phyloP scores from a whole-genome alignment of 805 yeast species.

The Candida gorgasii region DNA sequence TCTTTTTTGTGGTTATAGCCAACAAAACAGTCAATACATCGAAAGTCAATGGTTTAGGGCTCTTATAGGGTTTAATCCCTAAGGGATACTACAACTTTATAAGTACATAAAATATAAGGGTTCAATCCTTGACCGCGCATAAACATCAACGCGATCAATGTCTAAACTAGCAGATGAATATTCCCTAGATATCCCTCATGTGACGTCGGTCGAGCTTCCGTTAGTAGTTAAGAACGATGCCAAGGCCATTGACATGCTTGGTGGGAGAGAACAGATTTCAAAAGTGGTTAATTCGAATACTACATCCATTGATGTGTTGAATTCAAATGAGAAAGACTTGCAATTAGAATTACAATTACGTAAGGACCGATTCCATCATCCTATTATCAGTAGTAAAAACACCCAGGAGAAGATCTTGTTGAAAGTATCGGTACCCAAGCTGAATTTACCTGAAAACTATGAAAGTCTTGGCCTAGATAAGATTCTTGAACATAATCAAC shows the following conservation, averaged over 20 bases:
- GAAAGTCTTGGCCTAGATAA: constrained; percentile 43
- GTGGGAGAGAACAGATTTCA: constrained; percentile 52
- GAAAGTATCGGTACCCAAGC: constrained; percentile 62
- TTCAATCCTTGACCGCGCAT: too few relatives aligned
- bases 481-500: constrained; percentile 33
- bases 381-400: constrained; percentile 55
- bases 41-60: too few relatives aligned
- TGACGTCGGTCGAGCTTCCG: constrained; percentile 78
- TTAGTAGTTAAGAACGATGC: constrained; percentile 61
- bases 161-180: constrained; percentile 48
- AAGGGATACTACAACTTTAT: too few relatives aligned
- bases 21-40: too few relatives aligned
- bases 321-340: constrained; percentile 7
- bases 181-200: constrained; percentile 72
- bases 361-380: constrained; percentile 55
- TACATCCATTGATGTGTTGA: constrained; percentile 17
- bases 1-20: too few relatives aligned
- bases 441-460: constrained; percentile 41
- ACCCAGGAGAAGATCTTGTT: constrained; percentile 58
- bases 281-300: constrained; percentile 40
- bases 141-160: constrained; percentile 11
- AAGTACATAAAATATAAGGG: too few relatives aligned
- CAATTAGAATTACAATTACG: constrained; percentile 43
- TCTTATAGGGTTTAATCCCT: too few relatives aligned
- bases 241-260: constrained; percentile 68